Evolutionary conservation across 768 basidiomycete species (phyloP), one percentile per base, ranked within the genome.

Genomic region (Suillus bovinus): DNA sequence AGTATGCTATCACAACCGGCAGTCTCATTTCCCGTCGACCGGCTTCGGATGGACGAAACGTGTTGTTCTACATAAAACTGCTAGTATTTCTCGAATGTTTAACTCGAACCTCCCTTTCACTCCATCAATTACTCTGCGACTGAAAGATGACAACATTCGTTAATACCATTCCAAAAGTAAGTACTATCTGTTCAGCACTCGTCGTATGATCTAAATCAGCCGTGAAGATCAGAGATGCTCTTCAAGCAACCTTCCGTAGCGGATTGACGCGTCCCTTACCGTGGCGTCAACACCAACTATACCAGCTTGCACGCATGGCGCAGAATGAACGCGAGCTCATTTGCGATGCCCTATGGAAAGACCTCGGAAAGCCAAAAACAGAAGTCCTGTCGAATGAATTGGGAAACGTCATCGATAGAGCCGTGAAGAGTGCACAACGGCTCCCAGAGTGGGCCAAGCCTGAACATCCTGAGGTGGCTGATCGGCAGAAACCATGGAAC

Each of bases 261-360:
- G 84, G 85, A 2, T 67, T 76, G 44, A 82, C 85, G 0, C 79
- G 76, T n/a, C 74, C 84, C 3, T 66, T 91, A 46, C 72, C 74
- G 62, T 91, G 83, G 81, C 82, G 91, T n/a, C 82, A 83, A 58
- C 79, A 82, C 55, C 91, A 93, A 66, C 79, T 92, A 49, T 76
- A 79, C 49, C 85, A 87, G 65, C 78, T 91, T 39, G 86, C 84
- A 33, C 82, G 79, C 29, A 74, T 90, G 74, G 72, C 80, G n/a
- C 84, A 89, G 66, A 85, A 90, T 27, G 87, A 92, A 71, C 67
- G 76, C 4, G 78, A 84, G 3, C 79, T 76, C 3, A 70, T 91
- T 58, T 78, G 77, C 13, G 79, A 81, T 2, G 82, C 74, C 4
- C 20, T 75, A 29, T 44, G 63, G 20, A 64, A 66, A 17, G 88